These are phyloP conservation scores for Calonectria pseudoreteaudii DNA, from an alignment of 2,329 filamentous ascomycete genomes.

Conservation along the genomic window DNA sequence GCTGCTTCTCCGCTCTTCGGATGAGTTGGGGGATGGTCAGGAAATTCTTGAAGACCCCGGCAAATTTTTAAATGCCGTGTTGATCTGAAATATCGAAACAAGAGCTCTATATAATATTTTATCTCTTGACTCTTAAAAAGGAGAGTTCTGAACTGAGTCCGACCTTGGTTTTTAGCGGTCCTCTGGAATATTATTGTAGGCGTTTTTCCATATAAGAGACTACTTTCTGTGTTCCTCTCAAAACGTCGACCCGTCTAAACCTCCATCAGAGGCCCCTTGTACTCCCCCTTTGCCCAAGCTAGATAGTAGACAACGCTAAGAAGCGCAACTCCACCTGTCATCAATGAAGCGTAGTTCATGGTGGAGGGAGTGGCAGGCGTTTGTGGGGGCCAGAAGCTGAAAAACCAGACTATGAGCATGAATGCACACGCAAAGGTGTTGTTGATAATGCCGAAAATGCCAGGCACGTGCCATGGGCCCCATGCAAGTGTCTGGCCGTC, in stretches of 20 bases:
- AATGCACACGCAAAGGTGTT: conserved; percentile 65
- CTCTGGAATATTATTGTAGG: background rate
- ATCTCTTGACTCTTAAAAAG: background rate
- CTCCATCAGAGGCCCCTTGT: conserved; percentile 55
- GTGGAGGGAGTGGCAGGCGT: conserved; percentile 38
- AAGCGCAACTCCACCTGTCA: conserved; percentile 54
- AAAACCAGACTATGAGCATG: conserved; percentile 66
- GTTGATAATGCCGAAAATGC: conserved; percentile 62
- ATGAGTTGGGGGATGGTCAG: background rate
- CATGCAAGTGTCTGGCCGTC: conserved; percentile 49
- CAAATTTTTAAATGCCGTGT: background rate
- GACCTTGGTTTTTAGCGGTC: background rate
- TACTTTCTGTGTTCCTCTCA: background rate
- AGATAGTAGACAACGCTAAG: conserved; percentile 60
- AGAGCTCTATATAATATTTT: background rate
- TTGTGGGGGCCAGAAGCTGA: conserved; percentile 60
- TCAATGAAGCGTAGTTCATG: conserved; percentile 61
- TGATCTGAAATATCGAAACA: background rate
- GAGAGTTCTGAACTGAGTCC: background rate
- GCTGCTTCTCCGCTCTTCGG: background rate
- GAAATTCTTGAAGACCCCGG: background rate
- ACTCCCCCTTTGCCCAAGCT: conserved; percentile 53
- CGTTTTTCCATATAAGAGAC: background rate
- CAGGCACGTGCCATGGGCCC: conserved; percentile 67
- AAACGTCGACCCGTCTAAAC: background rate